These are phyloP conservation scores for Athelia psychrophila DNA, from an alignment of 1,284 basidiomycete species.

Conservation along the genomic window DNA sequence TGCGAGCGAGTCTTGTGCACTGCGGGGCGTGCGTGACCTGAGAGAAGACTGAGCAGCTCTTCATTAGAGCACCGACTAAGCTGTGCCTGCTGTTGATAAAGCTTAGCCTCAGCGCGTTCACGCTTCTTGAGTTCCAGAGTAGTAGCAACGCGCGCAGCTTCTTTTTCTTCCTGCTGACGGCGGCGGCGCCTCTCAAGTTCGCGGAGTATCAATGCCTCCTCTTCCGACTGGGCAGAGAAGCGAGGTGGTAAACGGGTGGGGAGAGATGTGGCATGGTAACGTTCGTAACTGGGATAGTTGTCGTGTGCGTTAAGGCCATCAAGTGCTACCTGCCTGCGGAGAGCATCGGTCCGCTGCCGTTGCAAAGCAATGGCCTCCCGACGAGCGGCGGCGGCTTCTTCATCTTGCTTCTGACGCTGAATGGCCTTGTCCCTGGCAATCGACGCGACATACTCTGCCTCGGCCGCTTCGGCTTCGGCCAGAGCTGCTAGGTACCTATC, in stretches of 20 bases:
- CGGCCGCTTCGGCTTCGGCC: slow-evolving; percentile 20
- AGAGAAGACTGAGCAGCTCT: background rate
- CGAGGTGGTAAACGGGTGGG: background rate
- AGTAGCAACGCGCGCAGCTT: background rate
- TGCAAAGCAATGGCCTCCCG: slow-evolving; percentile 2
- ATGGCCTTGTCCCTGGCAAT: slow-evolving; percentile 18
- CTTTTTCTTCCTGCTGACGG: background rate
- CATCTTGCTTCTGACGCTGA: slow-evolving; percentile 20
- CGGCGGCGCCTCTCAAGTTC: slow-evolving; percentile 12
- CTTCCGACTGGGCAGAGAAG: background rate
- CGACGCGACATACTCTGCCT: slow-evolving; percentile 29
- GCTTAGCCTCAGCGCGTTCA: background rate
- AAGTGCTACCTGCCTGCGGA: slow-evolving; percentile 4
- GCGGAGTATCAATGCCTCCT: background rate
- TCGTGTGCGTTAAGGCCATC: slow-evolving; percentile 3
- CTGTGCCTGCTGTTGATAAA: background rate
- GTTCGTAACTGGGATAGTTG: background rate
- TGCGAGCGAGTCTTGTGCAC: background rate
- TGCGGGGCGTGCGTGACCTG: background rate
- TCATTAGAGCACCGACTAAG: background rate
- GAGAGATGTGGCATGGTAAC: background rate
- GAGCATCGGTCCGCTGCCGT: slow-evolving; percentile 2
- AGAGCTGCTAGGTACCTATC: slow-evolving; percentile 22
- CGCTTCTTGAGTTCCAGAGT: slow-evolving; percentile 1
- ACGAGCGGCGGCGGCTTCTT: slow-evolving; percentile 7